phyloP scores from a whole-genome alignment of 495 filamentous ascomycete genomes.

The Penicillium flavigenum region DNA sequence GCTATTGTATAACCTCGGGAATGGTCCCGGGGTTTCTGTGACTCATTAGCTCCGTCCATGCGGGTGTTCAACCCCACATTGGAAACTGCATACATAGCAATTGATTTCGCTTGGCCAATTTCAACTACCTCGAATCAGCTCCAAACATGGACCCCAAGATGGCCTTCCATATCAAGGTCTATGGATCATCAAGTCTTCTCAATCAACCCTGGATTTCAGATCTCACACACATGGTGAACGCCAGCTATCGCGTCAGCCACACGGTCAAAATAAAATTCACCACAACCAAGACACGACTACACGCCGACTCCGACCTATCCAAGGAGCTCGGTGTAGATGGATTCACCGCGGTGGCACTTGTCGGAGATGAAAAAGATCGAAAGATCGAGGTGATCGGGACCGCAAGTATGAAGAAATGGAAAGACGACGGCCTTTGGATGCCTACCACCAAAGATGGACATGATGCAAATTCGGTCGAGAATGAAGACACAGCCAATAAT shows the following conservation, averaged over 20 bases:
- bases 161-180: not conserved
- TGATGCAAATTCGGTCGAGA: not conserved
- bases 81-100: not conserved
- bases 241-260: not conserved
- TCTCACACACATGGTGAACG: not conserved
- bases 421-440: slow-evolving; percentile 19
- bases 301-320: not conserved
- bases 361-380: not conserved
- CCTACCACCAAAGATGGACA: slow-evolving; percentile 7
- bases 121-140: not conserved
- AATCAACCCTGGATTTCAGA: not conserved
- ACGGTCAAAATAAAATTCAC: not conserved
- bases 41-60: not conserved
- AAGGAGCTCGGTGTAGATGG: not conserved
- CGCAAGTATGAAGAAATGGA: slow-evolving; percentile 22
- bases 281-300: not conserved
- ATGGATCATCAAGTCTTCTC: not conserved
- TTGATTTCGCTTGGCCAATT: no score
- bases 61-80: not conserved
- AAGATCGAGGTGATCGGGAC: slow-evolving; percentile 15
- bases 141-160: not conserved
- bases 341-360: not conserved
- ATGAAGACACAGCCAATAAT: not conserved
- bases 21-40: not conserved
- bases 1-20: no score